phyloP scores from a whole-genome alignment of 2,329 filamentous ascomycete genomes.

The Amphichorda felina region DNA sequence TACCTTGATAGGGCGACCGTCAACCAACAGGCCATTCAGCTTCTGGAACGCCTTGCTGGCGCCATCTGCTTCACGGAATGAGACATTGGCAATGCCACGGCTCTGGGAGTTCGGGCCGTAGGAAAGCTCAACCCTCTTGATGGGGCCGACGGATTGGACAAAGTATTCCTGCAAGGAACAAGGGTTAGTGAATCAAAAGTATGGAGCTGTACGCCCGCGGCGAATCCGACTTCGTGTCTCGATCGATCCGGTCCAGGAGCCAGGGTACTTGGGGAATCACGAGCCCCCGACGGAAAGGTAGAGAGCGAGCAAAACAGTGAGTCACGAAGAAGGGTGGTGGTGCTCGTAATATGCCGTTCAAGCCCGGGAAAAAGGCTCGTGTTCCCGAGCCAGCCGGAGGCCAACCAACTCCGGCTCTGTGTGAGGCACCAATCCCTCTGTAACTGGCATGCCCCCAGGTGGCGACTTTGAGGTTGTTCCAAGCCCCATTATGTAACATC shows the following conservation, averaged over 20 bases:
- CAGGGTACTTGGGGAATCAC: slow-evolving; percentile 9
- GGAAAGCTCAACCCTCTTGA: slow-evolving; percentile 83
- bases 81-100: slow-evolving; percentile 84
- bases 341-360: neutral
- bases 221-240: slow-evolving; percentile 18
- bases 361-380: neutral
- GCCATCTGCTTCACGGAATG: slow-evolving; percentile 69
- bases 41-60: slow-evolving; percentile 75
- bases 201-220: slow-evolving; percentile 11
- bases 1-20: slow-evolving; percentile 85
- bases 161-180: slow-evolving; percentile 86
- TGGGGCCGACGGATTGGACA: slow-evolving; percentile 69
- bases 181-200: slow-evolving; percentile 51
- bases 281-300: slow-evolving; percentile 7
- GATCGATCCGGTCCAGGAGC: slow-evolving; percentile 12
- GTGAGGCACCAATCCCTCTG: neutral
- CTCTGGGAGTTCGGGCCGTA: slow-evolving; percentile 89
- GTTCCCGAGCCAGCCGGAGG: neutral
- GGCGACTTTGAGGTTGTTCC: too few species aligned
- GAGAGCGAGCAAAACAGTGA: slow-evolving; percentile 4
- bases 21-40: slow-evolving; percentile 82
- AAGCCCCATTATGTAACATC: too few species aligned
- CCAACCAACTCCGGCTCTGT: neutral
- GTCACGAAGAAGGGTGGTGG: neutral
- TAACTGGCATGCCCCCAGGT: too few species aligned